Conservation (phyloP, 306 rosid genomes). For the Prosopis cineraria region DNA sequence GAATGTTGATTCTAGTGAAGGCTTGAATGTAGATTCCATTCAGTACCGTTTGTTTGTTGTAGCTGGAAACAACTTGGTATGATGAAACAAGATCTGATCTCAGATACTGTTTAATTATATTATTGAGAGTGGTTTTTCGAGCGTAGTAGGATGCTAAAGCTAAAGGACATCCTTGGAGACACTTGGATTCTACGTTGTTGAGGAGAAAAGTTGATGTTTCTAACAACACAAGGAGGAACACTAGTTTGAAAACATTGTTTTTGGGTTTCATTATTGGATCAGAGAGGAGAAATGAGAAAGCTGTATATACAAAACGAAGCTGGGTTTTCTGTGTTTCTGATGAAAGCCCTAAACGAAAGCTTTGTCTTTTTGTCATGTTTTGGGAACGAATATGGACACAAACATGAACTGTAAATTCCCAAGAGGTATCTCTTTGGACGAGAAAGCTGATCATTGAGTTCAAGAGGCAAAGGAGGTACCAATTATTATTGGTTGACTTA, state of each 20-base stretch:
- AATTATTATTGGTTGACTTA: not conserved
- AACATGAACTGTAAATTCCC: not conserved
- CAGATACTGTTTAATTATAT: not conserved
- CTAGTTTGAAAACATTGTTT: not conserved
- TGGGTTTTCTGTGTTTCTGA: not conserved
- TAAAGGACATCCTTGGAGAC: not conserved
- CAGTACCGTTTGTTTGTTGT: not conserved
- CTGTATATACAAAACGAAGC: not conserved
- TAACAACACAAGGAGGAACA: not conserved
- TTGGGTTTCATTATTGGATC: slow-evolving; percentile 2
- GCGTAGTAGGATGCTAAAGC: not conserved
- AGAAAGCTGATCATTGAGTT: not conserved
- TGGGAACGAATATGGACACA: not conserved
- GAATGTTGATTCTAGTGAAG: not conserved
- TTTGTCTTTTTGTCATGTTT: not conserved
- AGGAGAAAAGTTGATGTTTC: not conserved
- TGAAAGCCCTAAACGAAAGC: not conserved
- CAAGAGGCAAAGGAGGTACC: not conserved
- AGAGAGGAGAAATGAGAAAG: not conserved
- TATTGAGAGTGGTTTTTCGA: not conserved
- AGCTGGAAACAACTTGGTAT: not conserved
- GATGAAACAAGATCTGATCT: not conserved
- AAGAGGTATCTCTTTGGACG: not conserved
- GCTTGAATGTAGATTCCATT: not conserved
- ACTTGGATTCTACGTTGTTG: slow-evolving; percentile 1